These are phyloP conservation scores for Melaleuca quinquenervia DNA, from an alignment of 345 rosid species.

Conservation along the genomic window DNA sequence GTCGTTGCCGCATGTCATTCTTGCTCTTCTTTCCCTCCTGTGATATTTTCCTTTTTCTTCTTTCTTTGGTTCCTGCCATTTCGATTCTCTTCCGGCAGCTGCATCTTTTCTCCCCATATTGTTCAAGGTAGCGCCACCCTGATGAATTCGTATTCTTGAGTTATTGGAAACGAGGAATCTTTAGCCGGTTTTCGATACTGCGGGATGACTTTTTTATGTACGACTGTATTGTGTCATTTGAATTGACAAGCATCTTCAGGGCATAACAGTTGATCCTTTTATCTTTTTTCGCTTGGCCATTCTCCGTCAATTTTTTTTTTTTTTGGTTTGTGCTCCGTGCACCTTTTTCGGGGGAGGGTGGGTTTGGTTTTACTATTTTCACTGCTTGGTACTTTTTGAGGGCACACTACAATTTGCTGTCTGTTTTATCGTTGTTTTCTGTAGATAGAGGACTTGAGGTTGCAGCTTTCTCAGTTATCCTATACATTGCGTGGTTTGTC, in stretches of 20 bases:
- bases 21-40: not conserved
- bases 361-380: not conserved
- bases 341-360: not conserved
- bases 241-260: not conserved
- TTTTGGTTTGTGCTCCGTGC: not conserved
- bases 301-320: not conserved
- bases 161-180: not conserved
- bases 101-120: not conserved
- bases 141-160: not conserved
- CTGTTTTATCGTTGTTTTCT: not conserved
- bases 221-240: not conserved
- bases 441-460: not conserved
- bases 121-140: not conserved
- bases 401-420: not conserved
- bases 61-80: not conserved
- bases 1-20: not conserved
- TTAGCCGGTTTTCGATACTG: not conserved
- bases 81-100: not conserved
- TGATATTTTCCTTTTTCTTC: not conserved
- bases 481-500: not conserved
- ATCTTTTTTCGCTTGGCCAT: not conserved
- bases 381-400: not conserved
- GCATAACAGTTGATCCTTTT: not conserved
- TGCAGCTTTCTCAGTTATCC: not conserved
- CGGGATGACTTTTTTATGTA: not conserved